Conservation (phyloP, 2,329 filamentous ascomycete genomes). For the Calonectria hawksworthii region DNA sequence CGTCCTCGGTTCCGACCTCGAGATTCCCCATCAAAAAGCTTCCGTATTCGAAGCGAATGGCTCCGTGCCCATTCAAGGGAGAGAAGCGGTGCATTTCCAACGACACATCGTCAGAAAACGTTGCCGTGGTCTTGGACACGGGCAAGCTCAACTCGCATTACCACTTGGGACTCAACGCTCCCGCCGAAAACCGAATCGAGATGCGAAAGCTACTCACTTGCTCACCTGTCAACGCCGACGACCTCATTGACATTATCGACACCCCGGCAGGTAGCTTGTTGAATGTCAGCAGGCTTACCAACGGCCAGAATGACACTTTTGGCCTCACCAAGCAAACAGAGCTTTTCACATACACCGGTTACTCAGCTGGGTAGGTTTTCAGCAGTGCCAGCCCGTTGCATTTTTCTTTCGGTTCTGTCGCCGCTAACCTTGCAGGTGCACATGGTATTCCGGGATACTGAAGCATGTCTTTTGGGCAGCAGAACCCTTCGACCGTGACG, state of each 20-base stretch:
- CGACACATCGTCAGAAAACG: background rate
- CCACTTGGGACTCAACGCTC: background rate
- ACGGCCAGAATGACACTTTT: background rate
- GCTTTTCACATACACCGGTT: background rate
- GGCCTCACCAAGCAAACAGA: background rate
- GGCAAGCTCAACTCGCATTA: background rate
- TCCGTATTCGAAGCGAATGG: background rate
- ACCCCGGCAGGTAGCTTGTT: background rate
- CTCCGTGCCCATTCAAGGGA: background rate
- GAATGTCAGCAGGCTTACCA: background rate
- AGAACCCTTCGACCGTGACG: background rate
- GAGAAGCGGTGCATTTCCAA: background rate
- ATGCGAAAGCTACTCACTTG: background rate
- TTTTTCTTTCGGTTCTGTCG: background rate
- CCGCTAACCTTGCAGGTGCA: background rate
- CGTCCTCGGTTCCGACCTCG: background rate
- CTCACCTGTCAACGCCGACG: background rate
- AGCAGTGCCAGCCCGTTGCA: too few species aligned
- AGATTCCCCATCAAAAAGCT: background rate
- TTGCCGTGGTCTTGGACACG: background rate
- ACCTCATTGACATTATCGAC: background rate
- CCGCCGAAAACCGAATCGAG: background rate
- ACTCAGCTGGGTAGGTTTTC: background rate
- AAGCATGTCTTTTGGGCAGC: background rate
- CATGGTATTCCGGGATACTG: background rate